Evolutionary conservation across 805 yeast genomes (phyloP), one percentile per base, ranked within the genome.

Genomic region (Spathaspora sp.): DNA sequence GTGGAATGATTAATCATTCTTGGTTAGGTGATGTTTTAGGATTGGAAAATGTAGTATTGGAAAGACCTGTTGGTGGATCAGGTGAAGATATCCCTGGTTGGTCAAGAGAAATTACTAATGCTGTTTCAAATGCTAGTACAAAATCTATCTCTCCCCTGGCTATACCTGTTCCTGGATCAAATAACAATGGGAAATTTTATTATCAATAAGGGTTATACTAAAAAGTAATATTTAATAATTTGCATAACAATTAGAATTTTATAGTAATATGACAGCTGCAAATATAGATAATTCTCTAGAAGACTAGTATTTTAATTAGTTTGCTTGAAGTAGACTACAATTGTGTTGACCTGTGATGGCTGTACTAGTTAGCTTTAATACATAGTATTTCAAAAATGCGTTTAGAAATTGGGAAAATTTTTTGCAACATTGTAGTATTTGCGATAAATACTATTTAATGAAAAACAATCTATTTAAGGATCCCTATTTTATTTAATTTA

Each of bases 61-160:
- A 89, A 61, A 76, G 97, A 58, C 85, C 85, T 29, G 78, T 85
- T 6, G 89, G 90, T 29, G 86, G 88, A 0, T 69, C 83, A n/a
- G 97, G 97, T 31, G 85, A 81, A 49, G 97, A 89, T 69, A 89
- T 94, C 46, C 83, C 85, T 3, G 99, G 98, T 3, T 94, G 99
- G 99, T 80, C 82, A 28, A 73, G 72, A 52, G 97, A 90, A 65
- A 79, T 82, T 18, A 53, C 52, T 26, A 54, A 52, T 23, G n/a
- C 35, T 31, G n/a, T 11, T 31, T 11, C 40, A n/a, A 35, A 11
- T 14, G 14, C 16, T 14, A 35, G 16, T 14, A 14, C 9, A 5
- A 35, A 35, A 35, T 35, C 40, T 14, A 12, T 35, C 2, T 35
- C 40, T n/a, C 40, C 40, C 8, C 40, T 35, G 40, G 40, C 18